A percentile compares a stretch with the other conserved stretches of the same genome.
Evolutionary conservation across 2,329 filamentous ascomycete genomes (phyloP).

Genomic region (Aspergillus ochraceus): DNA sequence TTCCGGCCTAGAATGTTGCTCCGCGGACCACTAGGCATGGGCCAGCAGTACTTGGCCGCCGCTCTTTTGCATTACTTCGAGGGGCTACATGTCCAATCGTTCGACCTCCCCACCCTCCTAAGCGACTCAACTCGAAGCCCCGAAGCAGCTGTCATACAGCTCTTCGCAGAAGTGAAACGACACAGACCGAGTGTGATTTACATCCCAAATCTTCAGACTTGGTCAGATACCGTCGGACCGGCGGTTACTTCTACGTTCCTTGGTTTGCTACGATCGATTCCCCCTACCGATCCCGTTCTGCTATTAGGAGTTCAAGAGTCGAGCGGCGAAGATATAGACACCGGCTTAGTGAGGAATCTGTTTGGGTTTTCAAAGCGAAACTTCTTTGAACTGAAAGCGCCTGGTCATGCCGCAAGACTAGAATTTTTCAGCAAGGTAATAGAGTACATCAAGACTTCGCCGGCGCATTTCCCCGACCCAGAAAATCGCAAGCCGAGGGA

Average conservation of each 20-base stretch:
- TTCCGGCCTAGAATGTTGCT: constrained; percentile 88
- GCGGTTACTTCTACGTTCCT: constrained; percentile 75
- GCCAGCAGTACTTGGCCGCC: constrained; percentile 82
- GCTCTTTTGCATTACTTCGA: constrained; percentile 90
- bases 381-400: constrained; percentile 67
- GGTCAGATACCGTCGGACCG: constrained; percentile 71
- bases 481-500: constrained; percentile 82
- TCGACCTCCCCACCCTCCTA: constrained; percentile 84
- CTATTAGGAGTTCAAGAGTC: constrained; percentile 82
- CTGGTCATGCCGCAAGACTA: constrained; percentile 62
- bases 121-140: constrained; percentile 77
- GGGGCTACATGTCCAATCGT: constrained; percentile 89
- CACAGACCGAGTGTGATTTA: constrained; percentile 97
- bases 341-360: constrained; percentile 68
- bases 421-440: constrained; percentile 79
- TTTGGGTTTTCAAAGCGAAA: constrained; percentile 87
- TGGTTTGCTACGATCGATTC: constrained; percentile 75
- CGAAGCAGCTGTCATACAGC: constrained; percentile 84
- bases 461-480: constrained; percentile 83
- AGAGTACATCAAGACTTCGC: constrained; percentile 74
- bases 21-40: constrained; percentile 82
- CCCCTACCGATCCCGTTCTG: constrained; percentile 87
- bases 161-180: constrained; percentile 88
- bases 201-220: constrained; percentile 84
- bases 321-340: constrained; percentile 61